Evolutionary conservation across 805 yeast species (phyloP).

Genomic region (Pichia manshurica): DNA sequence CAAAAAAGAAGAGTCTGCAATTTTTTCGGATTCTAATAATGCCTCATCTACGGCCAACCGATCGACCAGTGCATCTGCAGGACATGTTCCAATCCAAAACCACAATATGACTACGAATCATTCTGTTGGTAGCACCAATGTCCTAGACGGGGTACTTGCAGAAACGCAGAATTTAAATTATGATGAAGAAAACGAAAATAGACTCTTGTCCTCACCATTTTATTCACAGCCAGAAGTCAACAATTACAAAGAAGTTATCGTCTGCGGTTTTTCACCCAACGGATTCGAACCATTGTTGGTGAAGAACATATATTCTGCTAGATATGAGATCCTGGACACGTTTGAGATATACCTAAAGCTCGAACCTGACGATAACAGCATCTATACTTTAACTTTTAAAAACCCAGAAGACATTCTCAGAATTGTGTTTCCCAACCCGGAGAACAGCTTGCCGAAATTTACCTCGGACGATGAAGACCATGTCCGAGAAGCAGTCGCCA

Average conservation of each 20-base stretch:
- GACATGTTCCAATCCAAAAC: background rate
- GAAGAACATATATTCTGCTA: conserved; percentile 1
- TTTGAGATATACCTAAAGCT: conserved; percentile 13
- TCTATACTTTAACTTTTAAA: conserved; percentile 6
- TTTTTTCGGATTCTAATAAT: background rate
- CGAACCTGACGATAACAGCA: background rate
- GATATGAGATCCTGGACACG: conserved; percentile 8
- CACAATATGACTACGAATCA: no score
- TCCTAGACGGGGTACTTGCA: no score
- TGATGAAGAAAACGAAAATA: background rate
- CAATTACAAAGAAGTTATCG: background rate
- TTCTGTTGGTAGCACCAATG: no score
- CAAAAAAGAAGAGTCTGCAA: conserved; percentile 1
- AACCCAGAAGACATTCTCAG: background rate
- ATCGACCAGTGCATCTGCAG: background rate
- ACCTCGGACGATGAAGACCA: background rate
- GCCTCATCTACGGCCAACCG: no score
- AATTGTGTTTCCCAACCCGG: background rate
- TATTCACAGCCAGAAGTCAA: no score
- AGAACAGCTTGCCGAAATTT: background rate
- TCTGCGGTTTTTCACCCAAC: conserved; percentile 12
- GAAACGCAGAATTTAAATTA: no score
- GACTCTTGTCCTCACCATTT: background rate
- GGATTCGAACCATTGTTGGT: conserved; percentile 7
- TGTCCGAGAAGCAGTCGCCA: background rate